Percentiles rank a stretch among this genome's conserved stretches.
Conservation (phyloP, 129 eudicot genomes). For the Escallonia rubra region DNA sequence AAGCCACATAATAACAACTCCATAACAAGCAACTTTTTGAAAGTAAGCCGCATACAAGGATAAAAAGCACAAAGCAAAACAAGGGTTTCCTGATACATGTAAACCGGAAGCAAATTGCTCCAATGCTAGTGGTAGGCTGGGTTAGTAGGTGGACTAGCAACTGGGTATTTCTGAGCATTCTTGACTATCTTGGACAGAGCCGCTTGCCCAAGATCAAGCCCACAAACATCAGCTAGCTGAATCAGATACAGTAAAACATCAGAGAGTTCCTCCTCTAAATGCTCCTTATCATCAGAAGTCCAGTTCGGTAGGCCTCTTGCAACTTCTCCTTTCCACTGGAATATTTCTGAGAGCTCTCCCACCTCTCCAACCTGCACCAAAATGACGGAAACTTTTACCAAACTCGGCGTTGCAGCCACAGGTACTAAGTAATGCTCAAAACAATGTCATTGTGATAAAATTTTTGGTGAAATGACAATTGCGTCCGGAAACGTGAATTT, state of each 20-base stretch:
- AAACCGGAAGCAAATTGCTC: too few species aligned
- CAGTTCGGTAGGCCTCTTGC: slow-evolving; percentile 77
- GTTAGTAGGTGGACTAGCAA: background rate
- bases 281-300: slow-evolving; percentile 57
- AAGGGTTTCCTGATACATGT: too few species aligned
- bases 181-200: slow-evolving; percentile 73
- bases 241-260: slow-evolving; percentile 68
- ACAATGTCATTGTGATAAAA: too few species aligned
- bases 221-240: slow-evolving; percentile 83
- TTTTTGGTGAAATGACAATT: too few species aligned
- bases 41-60: too few species aligned
- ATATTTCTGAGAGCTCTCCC: slow-evolving; percentile 79
- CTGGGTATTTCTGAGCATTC: slow-evolving; percentile 63
- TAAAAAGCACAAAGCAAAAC: too few species aligned
- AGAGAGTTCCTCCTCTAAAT: slow-evolving; percentile 70
- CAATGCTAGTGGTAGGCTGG: background rate
- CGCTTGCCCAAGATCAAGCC: slow-evolving; percentile 86
- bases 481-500: too few species aligned
- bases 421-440: too few species aligned
- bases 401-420: too few species aligned
- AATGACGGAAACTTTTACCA: too few species aligned
- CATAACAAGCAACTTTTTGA: too few species aligned
- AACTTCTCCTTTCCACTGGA: slow-evolving; percentile 89
- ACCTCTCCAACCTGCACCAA: slow-evolving; percentile 70
- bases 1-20: too few species aligned